phyloP scores from a whole-genome alignment of 495 filamentous ascomycete genomes.

The Gamarada debralockiae region DNA sequence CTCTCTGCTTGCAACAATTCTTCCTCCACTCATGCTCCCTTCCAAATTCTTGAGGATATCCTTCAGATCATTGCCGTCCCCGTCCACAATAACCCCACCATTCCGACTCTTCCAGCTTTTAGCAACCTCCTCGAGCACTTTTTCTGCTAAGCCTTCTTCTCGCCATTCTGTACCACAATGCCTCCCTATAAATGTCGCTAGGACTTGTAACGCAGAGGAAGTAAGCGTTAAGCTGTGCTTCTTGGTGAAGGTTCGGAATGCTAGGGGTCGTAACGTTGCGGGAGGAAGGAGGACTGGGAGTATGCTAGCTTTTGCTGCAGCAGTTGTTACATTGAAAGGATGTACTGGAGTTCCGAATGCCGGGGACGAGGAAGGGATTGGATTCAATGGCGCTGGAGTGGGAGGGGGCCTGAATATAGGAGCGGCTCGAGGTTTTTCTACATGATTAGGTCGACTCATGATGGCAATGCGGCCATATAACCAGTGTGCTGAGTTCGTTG shows the following conservation, averaged over 20 bases:
- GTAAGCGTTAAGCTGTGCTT: slow-evolving; percentile 95
- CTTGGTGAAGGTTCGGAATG: slow-evolving; percentile 94
- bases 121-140: slow-evolving; percentile 86
- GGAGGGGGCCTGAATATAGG: slow-evolving; percentile 20
- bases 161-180: slow-evolving; percentile 96
- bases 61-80: slow-evolving; percentile 69
- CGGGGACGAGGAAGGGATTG: slow-evolving; percentile 81
- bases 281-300: slow-evolving; percentile 86
- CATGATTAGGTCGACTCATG: slow-evolving; percentile 19
- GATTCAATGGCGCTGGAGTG: slow-evolving; percentile 28
- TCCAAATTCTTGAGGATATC: slow-evolving; percentile 78
- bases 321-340: slow-evolving; percentile 50
- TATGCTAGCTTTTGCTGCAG: slow-evolving; percentile 61
- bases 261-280: slow-evolving; percentile 80
- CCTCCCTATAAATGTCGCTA: slow-evolving; percentile 85
- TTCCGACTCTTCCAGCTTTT: slow-evolving; percentile 81
- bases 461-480: background rate
- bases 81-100: slow-evolving; percentile 86
- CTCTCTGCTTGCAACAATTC: slow-evolving; percentile 44
- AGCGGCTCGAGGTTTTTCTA: slow-evolving; percentile 22
- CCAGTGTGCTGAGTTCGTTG: background rate
- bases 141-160: slow-evolving; percentile 89
- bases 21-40: slow-evolving; percentile 78
- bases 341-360: slow-evolving; percentile 81
- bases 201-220: slow-evolving; percentile 74